phyloP scores from a whole-genome alignment of 306 rosid species.

The Casuarina glauca region DNA sequence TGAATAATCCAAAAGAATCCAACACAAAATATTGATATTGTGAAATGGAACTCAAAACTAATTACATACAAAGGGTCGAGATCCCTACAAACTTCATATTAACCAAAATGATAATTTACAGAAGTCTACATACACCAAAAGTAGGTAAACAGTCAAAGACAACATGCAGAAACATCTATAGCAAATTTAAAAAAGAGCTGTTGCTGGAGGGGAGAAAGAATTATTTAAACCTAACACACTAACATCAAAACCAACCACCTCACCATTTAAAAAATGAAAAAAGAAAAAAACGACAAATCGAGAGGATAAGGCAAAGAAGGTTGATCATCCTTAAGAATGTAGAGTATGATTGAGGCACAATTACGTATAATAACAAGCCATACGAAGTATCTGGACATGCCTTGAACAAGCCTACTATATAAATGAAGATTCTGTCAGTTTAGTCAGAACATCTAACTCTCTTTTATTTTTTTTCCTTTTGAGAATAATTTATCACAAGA shows the following conservation, averaged over 20 bases:
- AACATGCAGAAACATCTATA: neutral
- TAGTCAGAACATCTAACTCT: neutral
- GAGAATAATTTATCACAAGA: slow-evolving; percentile 3
- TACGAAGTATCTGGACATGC: too few relatives aligned
- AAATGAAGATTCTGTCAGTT: neutral
- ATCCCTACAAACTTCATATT: neutral
- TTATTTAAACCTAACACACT: neutral
- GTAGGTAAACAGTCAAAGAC: neutral
- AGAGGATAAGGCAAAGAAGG: neutral
- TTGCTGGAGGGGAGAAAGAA: neutral
- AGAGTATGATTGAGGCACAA: neutral
- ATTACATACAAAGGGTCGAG: neutral
- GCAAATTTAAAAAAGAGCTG: neutral
- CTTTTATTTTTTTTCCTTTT: neutral
- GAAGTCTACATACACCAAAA: neutral
- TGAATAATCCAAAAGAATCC: neutral
- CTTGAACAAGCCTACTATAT: neutral
- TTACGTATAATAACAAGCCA: too few relatives aligned
- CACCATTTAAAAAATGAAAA: neutral
- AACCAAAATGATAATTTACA: neutral
- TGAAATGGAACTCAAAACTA: neutral
- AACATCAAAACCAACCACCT: neutral
- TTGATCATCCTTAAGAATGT: neutral
- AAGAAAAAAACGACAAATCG: too few relatives aligned
- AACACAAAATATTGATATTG: neutral